Evolutionary conservation across 169 alveolate genomes (phyloP).

Genomic region (Plasmodium inui): DNA sequence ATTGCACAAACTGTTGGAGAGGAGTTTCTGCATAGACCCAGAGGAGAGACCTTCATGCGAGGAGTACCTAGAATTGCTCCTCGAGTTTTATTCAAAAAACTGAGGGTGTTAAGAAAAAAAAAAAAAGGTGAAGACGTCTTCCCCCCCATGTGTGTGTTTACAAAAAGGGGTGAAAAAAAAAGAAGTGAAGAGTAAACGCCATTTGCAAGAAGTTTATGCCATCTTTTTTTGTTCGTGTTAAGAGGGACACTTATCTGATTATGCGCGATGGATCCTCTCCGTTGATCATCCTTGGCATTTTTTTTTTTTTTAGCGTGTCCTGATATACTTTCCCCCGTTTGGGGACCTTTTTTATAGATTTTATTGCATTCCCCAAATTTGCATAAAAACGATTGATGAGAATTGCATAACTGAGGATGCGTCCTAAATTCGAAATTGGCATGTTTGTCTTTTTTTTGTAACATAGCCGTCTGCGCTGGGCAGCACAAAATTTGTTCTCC

Average conservation of each 20-base stretch:
- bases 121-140: no score
- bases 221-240: not conserved
- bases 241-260: not conserved
- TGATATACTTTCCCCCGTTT: not conserved
- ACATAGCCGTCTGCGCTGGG: not conserved
- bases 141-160: no score
- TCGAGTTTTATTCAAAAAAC: constrained; percentile 1
- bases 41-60: constrained; percentile 75
- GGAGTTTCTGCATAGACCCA: constrained; percentile 75
- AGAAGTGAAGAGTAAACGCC: not conserved
- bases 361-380: not conserved
- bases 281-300: not conserved
- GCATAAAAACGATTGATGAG: not conserved
- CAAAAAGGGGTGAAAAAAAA: no score
- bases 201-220: not conserved
- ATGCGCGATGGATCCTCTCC: not conserved
- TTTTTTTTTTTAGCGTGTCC: not conserved
- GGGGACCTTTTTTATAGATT: not conserved
- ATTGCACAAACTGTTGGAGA: constrained; percentile 24
- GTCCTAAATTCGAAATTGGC: not conserved
- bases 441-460: not conserved
- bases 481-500: not conserved
- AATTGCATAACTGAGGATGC: not conserved
- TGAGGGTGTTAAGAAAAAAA: not conserved
- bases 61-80: constrained; percentile 28